A percentile compares a stretch with the other conserved stretches of the same genome.
These are phyloP conservation scores for Gomphus bonarii DNA, from an alignment of 1,284 basidiomycete species.

Conservation along the genomic window DNA sequence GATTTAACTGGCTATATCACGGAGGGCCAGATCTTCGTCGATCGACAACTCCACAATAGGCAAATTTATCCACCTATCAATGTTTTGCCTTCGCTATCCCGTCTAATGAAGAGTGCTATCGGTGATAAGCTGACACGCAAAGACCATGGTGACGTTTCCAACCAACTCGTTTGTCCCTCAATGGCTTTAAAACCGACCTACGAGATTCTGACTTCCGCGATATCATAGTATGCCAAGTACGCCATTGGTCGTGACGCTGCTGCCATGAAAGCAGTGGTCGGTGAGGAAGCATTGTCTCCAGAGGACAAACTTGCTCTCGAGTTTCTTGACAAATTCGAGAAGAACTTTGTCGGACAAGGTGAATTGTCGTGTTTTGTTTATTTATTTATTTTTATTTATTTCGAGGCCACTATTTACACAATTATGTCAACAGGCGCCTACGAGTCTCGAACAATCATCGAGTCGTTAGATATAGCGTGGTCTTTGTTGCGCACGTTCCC, in stretches of 20 bases:
- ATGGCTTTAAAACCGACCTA: conserved; percentile 17
- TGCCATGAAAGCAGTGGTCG: conserved; percentile 99
- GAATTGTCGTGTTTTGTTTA: conserved; percentile 16
- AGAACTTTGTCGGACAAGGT: conserved; percentile 92
- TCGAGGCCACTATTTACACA: background rate
- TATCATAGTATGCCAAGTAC: conserved; percentile 84
- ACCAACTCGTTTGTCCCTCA: conserved; percentile 67
- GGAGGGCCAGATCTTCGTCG: conserved; percentile 98
- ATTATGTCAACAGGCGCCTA: conserved; percentile 57
- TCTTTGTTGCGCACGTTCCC: conserved; percentile 96
- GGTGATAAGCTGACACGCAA: conserved; percentile 96
- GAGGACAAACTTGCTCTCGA: conserved; percentile 93
- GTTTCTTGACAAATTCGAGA: conserved; percentile 92
- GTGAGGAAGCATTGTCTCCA: conserved; percentile 90
- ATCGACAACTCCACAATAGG: conserved; percentile 87
- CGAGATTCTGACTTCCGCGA: conserved; percentile 9
- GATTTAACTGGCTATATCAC: conserved; percentile 99
- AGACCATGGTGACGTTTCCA: conserved; percentile 98
- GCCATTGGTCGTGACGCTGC: conserved; percentile 97
- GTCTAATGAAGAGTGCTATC: conserved; percentile 99
- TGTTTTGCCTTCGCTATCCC: conserved; percentile 95
- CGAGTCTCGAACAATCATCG: conserved; percentile 95
- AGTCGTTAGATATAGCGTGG: conserved; percentile 97
- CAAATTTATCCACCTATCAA: conserved; percentile 99
- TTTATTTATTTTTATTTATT: background rate